phyloP scores from a whole-genome alignment of 2,329 filamentous ascomycete genomes.

The Rutstroemia sp. region DNA sequence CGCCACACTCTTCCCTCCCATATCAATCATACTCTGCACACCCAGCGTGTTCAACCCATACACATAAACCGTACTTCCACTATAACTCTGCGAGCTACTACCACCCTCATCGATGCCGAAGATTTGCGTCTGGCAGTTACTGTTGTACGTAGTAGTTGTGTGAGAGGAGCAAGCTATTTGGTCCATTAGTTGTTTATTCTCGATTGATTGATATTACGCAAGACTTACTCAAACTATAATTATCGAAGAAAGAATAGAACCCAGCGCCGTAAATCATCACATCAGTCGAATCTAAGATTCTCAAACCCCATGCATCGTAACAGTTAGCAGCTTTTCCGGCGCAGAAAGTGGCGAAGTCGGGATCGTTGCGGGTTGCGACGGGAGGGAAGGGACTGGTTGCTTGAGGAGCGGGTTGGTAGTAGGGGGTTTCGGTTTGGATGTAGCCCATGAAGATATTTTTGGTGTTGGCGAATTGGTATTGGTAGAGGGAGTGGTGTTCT shows the following conservation, averaged over 20 bases:
- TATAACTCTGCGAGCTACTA: not conserved
- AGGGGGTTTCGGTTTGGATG: slow-evolving; percentile 23
- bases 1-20: slow-evolving; percentile 11
- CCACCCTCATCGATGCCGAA: slow-evolving; percentile 16
- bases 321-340: slow-evolving; percentile 33
- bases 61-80: slow-evolving; percentile 10
- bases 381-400: slow-evolving; percentile 55
- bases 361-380: slow-evolving; percentile 35
- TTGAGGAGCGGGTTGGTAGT: slow-evolving; percentile 59
- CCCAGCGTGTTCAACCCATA: slow-evolving; percentile 21
- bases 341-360: slow-evolving; percentile 40
- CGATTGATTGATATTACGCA: not conserved
- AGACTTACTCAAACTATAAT: slow-evolving; percentile 36
- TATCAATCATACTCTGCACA: slow-evolving; percentile 16
- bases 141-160: slow-evolving; percentile 3
- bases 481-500: slow-evolving; percentile 46
- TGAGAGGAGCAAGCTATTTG: slow-evolving; percentile 11
- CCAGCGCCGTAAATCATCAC: slow-evolving; percentile 47
- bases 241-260: slow-evolving; percentile 52
- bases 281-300: slow-evolving; percentile 44
- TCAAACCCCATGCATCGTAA: slow-evolving; percentile 57
- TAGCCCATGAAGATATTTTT: slow-evolving; percentile 23
- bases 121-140: slow-evolving; percentile 19
- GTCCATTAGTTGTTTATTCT: not conserved
- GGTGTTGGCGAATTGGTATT: slow-evolving; percentile 40